Conservation (phyloP, 75 land plant species). For the Pseudotsuga menziesii region DNA sequence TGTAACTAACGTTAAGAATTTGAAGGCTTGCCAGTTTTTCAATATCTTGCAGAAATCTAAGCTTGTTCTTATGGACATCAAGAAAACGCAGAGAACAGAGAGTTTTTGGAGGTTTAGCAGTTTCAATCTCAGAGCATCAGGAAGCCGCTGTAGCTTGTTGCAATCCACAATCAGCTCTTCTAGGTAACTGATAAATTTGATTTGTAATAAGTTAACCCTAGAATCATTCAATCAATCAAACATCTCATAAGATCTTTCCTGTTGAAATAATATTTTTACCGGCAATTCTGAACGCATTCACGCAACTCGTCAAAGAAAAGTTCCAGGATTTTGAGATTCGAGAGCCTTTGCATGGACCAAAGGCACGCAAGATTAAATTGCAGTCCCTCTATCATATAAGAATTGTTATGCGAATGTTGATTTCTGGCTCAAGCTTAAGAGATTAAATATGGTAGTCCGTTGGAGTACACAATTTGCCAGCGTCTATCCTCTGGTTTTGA, state of each 20-base stretch:
- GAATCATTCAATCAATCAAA: background rate
- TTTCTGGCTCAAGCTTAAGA: no score
- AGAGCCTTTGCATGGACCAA: conserved; percentile 30
- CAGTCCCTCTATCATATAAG: no score
- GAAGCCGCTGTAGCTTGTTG: no score
- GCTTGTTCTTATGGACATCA: conserved; percentile 78
- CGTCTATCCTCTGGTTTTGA: no score
- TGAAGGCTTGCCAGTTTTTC: conserved; percentile 54
- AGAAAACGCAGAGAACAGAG: conserved; percentile 53
- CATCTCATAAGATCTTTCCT: background rate
- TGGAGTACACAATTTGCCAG: no score
- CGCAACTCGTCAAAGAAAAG: conserved; percentile 55
- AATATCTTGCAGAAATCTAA: conserved; percentile 57
- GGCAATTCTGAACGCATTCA: conserved; percentile 68
- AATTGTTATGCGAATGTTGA: no score
- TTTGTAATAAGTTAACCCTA: background rate
- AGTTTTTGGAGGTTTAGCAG: conserved; percentile 62
- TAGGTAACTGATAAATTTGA: conserved; percentile 29
- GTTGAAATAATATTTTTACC: conserved; percentile 17
- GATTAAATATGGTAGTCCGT: no score
- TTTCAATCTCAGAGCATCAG: no score
- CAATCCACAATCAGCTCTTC: conserved; percentile 65
- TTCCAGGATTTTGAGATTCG: conserved; percentile 64
- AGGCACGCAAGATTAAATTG: no score
- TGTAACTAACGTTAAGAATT: conserved; percentile 58